A percentile compares a stretch with the other conserved stretches of the same genome.
phyloP scores from a whole-genome alignment of 1,284 basidiomycete species.

The Takashimella tepidaria region DNA sequence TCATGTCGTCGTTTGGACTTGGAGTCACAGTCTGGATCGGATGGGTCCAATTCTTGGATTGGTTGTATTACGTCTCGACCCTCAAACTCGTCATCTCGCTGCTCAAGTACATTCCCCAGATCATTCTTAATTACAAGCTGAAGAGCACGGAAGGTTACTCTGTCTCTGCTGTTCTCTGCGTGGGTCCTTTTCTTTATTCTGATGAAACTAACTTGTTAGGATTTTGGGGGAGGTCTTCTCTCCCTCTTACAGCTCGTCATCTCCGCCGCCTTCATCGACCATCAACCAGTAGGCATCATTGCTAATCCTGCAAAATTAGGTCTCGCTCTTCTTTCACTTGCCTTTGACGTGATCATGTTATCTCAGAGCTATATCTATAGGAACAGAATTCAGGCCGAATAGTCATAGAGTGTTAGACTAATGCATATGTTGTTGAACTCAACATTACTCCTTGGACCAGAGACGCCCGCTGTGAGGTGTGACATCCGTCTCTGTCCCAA shows the following conservation, averaged over 20 bases:
- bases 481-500: constrained; percentile 8
- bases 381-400: background rate
- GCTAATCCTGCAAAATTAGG: constrained; percentile 47
- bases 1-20: constrained; percentile 18
- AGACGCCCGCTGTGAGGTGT: background rate
- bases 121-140: constrained; percentile 38
- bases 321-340: constrained; percentile 29
- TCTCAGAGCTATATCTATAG: constrained; percentile 31
- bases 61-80: constrained; percentile 39
- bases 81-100: constrained; percentile 42
- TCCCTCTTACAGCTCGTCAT: constrained; percentile 46
- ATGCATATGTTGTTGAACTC: background rate
- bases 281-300: constrained; percentile 39
- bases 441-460: background rate
- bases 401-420: background rate
- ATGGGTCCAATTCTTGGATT: constrained; percentile 38
- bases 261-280: constrained; percentile 36
- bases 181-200: too few species aligned
- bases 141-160: constrained; percentile 41
- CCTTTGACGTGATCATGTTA: constrained; percentile 34
- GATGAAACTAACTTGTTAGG: constrained; percentile 26
- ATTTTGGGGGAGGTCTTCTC: constrained; percentile 41
- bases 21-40: constrained; percentile 23
- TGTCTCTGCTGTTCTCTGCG: constrained; percentile 34
- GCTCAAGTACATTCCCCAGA: constrained; percentile 47